Evolutionary conservation across 2,329 filamentous ascomycete species (phyloP).

Genomic region (Sarocladium kiliense): DNA sequence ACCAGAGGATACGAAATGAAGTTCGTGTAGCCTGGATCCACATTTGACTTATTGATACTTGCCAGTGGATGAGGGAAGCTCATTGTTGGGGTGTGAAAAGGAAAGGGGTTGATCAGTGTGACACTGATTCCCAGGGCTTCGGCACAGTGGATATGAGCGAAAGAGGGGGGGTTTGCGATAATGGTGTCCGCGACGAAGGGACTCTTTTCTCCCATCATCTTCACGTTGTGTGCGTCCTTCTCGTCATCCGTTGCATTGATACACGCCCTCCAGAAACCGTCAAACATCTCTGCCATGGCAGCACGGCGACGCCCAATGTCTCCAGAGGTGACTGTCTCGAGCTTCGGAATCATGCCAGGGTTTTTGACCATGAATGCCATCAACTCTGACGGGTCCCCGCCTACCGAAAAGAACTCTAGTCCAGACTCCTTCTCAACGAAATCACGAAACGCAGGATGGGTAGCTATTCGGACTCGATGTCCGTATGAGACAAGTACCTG

Average conservation of each 20-base stretch:
- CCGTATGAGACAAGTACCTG: conserved; percentile 67
- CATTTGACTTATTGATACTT: conserved; percentile 67
- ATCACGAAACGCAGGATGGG: conserved; percentile 70
- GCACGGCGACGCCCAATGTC: conserved; percentile 64
- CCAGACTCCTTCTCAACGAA: conserved; percentile 69
- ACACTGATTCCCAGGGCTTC: conserved; percentile 61
- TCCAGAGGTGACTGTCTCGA: conserved; percentile 67
- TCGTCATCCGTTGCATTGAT: conserved; percentile 65
- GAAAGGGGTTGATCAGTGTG: conserved; percentile 39
- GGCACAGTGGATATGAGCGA: conserved; percentile 74
- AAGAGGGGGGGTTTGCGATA: conserved; percentile 76
- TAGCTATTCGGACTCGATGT: conserved; percentile 72
- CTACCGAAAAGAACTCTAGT: conserved; percentile 75
- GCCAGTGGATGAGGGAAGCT: conserved; percentile 74
- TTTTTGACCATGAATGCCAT: conserved; percentile 92
- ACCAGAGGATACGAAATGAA: conserved; percentile 77
- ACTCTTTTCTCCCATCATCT: conserved; percentile 57
- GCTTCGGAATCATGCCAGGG: conserved; percentile 67
- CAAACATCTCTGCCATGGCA: conserved; percentile 76
- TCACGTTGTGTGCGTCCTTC: conserved; percentile 52
- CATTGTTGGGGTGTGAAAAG: conserved; percentile 70
- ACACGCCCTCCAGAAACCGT: conserved; percentile 77
- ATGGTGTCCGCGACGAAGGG: conserved; percentile 73
- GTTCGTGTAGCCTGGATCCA: conserved; percentile 69
- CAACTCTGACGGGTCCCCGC: conserved; percentile 72